Evolutionary conservation across 1,284 basidiomycete species (phyloP).

Genomic region (Tremellales sp.): DNA sequence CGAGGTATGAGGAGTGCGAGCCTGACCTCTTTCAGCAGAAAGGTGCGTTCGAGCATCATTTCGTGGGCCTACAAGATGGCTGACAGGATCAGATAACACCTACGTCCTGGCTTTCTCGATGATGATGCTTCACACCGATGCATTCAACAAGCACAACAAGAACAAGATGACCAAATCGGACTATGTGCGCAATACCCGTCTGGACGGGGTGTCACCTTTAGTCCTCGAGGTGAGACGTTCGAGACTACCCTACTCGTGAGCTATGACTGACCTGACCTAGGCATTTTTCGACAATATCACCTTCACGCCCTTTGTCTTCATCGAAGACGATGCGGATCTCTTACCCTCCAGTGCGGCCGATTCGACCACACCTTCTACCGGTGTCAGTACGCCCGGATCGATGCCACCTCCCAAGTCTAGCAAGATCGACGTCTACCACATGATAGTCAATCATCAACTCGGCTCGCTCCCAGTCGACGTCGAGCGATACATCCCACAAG

Average conservation of each 20-base stretch:
- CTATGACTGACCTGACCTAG: conserved; percentile 52
- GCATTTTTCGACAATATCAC: conserved; percentile 96
- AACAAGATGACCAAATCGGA: conserved; percentile 94
- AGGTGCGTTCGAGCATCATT: conserved; percentile 56
- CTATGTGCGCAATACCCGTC: conserved; percentile 82
- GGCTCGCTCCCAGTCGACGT: conserved; percentile 73
- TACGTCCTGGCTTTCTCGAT: conserved; percentile 97
- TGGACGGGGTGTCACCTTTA: conserved; percentile 78
- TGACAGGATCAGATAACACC: conserved; percentile 68
- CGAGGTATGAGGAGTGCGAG: conserved; percentile 79
- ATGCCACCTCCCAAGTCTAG: conserved; percentile 52
- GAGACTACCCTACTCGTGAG: not conserved
- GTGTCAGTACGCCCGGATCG: conserved; percentile 45
- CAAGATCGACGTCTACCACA: conserved; percentile 86
- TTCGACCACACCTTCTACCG: conserved; percentile 47
- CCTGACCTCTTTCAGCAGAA: conserved; percentile 70
- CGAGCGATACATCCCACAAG: conserved; percentile 58
- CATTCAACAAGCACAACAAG: conserved; percentile 96
- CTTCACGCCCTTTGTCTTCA: conserved; percentile 90
- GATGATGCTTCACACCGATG: conserved; percentile 98
- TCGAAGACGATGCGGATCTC: conserved; percentile 77
- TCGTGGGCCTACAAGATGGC: not conserved
- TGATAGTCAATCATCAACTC: conserved; percentile 74
- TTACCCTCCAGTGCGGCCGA: conserved; percentile 51
- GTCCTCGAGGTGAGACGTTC: conserved; percentile 72